Evolutionary conservation across 192 early-diverging fungal species (phyloP).

Genomic region (Coemansia sp.): DNA sequence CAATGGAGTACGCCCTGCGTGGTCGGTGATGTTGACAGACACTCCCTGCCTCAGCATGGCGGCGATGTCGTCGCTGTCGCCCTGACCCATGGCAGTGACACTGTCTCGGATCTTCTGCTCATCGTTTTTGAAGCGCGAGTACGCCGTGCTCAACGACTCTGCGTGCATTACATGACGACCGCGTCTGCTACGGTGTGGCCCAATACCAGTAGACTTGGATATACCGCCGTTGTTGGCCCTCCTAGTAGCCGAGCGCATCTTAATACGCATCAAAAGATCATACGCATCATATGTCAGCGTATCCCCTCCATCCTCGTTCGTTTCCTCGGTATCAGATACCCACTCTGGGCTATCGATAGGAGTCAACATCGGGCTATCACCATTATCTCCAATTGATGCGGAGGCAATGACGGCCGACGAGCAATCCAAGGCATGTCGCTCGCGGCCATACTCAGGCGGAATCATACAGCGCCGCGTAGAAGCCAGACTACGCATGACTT

Average conservation of each 20-base stretch:
- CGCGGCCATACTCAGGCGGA: neutral
- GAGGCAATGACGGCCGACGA: neutral
- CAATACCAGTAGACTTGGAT: neutral
- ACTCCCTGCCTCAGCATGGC: constrained; percentile 20
- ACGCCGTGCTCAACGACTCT: neutral
- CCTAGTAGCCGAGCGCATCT: neutral
- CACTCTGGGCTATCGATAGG: constrained; percentile 10
- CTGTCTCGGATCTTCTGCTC: constrained; percentile 6
- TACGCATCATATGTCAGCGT: neutral
- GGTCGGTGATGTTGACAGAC: constrained; percentile 19
- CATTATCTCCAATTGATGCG: neutral
- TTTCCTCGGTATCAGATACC: constrained; percentile 29
- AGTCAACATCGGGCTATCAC: neutral
- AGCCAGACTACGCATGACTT: constrained; percentile 10
- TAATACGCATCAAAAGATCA: constrained; percentile 8
- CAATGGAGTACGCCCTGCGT: constrained; percentile 38
- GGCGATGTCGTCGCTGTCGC: constrained; percentile 25
- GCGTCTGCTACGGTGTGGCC: neutral
- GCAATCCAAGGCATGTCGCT: neutral
- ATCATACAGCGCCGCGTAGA: neutral
- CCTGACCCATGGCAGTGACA: constrained; percentile 31
- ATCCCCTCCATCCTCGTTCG: neutral
- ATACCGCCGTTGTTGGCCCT: neutral
- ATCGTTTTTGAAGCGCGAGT: neutral
- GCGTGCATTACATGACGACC: neutral